phyloP scores from a whole-genome alignment of 306 rosid species.

The Vicia sativa region DNA sequence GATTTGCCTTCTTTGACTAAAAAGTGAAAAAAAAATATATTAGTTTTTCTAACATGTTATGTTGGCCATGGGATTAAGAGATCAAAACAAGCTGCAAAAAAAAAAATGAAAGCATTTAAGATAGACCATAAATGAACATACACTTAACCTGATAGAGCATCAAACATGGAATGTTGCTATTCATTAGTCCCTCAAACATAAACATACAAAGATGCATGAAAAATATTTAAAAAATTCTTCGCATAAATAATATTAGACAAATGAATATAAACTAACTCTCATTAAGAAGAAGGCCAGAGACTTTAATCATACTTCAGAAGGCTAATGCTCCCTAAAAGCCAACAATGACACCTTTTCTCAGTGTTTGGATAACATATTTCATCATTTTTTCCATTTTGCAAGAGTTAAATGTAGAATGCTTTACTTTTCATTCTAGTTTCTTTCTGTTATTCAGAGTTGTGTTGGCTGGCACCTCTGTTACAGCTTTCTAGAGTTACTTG shows the following conservation, averaged over 20 bases:
- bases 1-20: slow-evolving; percentile 59
- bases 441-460: too few relatives aligned
- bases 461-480: too few relatives aligned
- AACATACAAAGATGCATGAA: neutral
- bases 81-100: slow-evolving; percentile 4
- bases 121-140: slow-evolving; percentile 15
- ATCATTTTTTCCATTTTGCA: neutral
- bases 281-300: slow-evolving; percentile 3
- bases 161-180: slow-evolving; percentile 7
- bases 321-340: slow-evolving; percentile 13
- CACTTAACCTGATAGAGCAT: neutral
- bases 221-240: neutral
- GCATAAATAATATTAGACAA: neutral
- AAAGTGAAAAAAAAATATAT: neutral
- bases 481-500: too few relatives aligned
- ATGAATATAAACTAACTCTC: slow-evolving; percentile 19
- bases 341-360: slow-evolving; percentile 11
- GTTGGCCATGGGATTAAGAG: slow-evolving; percentile 22
- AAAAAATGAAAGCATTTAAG: slow-evolving; percentile 11
- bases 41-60: slow-evolving; percentile 11
- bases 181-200: slow-evolving; percentile 18
- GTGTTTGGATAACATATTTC: slow-evolving; percentile 12
- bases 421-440: too few relatives aligned
- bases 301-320: slow-evolving; percentile 6
- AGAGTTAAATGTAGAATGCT: too few relatives aligned